These are phyloP conservation scores for Tillandsia fasciculata DNA, from an alignment of 176 grass and related monocot species.

Conservation along the genomic window DNA sequence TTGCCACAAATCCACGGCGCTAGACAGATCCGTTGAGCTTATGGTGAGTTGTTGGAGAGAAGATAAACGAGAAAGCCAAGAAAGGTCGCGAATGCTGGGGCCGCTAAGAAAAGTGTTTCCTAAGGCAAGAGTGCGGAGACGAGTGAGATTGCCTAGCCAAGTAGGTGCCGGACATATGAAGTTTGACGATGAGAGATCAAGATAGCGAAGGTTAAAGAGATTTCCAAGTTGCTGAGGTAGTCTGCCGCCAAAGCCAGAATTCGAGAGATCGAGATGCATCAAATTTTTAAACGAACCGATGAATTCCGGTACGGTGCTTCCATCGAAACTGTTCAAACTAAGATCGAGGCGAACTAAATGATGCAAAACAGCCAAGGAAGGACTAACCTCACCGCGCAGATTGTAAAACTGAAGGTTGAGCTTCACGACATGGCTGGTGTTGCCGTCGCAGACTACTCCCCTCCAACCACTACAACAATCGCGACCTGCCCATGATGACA, in stretches of 20 bases:
- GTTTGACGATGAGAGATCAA: not conserved
- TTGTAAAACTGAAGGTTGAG: not conserved
- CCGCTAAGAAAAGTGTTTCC: accelerated
- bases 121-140: not conserved
- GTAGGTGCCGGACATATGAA: not conserved
- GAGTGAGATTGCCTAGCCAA: no score
- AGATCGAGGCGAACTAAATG: conserved; percentile 16
- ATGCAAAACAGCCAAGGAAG: conserved; percentile 11
- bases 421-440: not conserved
- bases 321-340: not conserved
- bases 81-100: not conserved
- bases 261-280: conserved; percentile 8
- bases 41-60: not conserved
- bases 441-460: not conserved
- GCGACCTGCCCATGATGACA: not conserved
- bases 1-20: not conserved
- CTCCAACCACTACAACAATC: not conserved
- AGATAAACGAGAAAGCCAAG: conserved; percentile 4
- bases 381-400: conserved; percentile 5
- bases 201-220: not conserved
- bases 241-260: not conserved
- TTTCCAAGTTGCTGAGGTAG: conserved; percentile 13
- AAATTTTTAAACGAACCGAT: conserved; percentile 12
- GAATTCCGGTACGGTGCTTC: conserved; percentile 5
- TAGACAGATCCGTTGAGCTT: not conserved